phyloP scores from a whole-genome alignment of 148 eudicot species.

The Pouteria glomerata region DNA sequence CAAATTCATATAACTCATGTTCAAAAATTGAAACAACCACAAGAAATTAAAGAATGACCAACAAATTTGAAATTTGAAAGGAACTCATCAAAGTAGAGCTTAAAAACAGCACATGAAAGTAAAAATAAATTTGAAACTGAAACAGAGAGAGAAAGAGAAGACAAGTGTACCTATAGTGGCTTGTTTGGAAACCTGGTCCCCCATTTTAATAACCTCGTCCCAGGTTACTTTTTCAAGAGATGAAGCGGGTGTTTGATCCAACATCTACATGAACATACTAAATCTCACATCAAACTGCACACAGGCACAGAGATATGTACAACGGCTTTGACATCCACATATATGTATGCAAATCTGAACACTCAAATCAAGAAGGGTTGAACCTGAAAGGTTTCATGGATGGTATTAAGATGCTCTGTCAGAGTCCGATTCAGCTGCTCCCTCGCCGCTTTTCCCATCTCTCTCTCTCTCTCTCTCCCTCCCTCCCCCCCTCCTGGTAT shows the following conservation, averaged over 20 bases:
- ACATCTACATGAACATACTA: slow-evolving; percentile 26
- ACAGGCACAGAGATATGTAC: background rate
- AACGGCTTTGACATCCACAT: background rate
- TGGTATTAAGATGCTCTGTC: slow-evolving; percentile 38
- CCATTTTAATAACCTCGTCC: slow-evolving; percentile 68
- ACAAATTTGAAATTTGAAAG: background rate
- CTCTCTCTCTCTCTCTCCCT: slow-evolving; percentile 19
- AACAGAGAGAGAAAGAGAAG: background rate
- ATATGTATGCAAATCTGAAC: background rate
- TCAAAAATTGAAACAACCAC: background rate
- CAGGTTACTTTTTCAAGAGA: slow-evolving; percentile 64
- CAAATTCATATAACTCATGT: background rate
- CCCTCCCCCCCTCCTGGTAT: too few relatives aligned
- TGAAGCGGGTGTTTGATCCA: slow-evolving; percentile 60
- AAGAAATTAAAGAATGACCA: background rate
- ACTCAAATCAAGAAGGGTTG: background rate
- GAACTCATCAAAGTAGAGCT: background rate
- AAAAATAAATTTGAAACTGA: background rate
- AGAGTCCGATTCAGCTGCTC: slow-evolving; percentile 35
- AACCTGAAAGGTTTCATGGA: slow-evolving; percentile 58
- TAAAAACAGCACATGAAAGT: background rate
- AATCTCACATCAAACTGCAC: background rate
- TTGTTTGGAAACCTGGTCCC: slow-evolving; percentile 79
- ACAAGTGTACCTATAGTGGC: slow-evolving; percentile 76
- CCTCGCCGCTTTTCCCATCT: slow-evolving; percentile 43